These are phyloP conservation scores for Leucocoprinus birnbaumii DNA, from an alignment of 768 basidiomycete species.

Conservation along the genomic window DNA sequence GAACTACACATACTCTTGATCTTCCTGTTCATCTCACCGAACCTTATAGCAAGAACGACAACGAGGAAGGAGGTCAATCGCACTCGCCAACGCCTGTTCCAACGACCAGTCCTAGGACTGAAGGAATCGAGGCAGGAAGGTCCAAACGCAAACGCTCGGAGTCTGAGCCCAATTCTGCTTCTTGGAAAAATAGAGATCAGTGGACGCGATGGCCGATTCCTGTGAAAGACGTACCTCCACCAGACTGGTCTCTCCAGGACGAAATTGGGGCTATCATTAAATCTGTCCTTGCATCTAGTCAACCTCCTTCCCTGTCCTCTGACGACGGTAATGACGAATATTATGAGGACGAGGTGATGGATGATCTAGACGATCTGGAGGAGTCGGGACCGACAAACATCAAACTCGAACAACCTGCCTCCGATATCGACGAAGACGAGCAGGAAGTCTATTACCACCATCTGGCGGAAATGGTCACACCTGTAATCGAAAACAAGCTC, in stretches of 20 bases:
- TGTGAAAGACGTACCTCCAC: constrained; percentile 53
- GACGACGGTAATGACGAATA: neutral
- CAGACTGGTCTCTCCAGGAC: constrained; percentile 71
- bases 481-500: constrained; percentile 7
- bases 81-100: neutral
- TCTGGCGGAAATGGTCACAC: constrained; percentile 2
- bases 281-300: constrained; percentile 23
- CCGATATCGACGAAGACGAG: constrained; percentile 17
- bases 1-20: constrained; percentile 8
- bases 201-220: constrained; percentile 83
- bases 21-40: constrained; percentile 5
- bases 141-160: constrained; percentile 12
- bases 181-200: constrained; percentile 34
- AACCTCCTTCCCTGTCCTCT: constrained; percentile 12
- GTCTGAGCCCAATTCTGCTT: constrained; percentile 20
- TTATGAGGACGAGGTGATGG: neutral
- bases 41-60: neutral
- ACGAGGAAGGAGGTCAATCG: neutral
- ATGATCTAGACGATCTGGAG: neutral
- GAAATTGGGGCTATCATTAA: constrained; percentile 54
- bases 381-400: neutral
- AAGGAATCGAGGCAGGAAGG: neutral
- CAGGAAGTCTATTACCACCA: constrained; percentile 11
- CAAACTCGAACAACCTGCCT: neutral
- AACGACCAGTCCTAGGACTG: neutral